Percentiles rank a stretch among this genome's conserved stretches.
phyloP scores from a whole-genome alignment of 441 rosid genomes.

The Euphorbia celastroides region DNA sequence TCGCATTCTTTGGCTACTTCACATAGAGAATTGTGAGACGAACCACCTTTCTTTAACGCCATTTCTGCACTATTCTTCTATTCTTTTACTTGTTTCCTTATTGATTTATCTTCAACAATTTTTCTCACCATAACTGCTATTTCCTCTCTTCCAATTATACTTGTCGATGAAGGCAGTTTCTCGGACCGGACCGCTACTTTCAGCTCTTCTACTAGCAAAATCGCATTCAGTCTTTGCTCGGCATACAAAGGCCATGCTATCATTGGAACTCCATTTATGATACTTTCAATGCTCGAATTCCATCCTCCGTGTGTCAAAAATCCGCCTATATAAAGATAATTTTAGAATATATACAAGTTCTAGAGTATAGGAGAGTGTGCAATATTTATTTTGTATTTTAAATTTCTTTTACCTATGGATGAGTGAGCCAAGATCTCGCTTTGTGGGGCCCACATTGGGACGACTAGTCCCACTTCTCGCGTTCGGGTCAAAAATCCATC shows the following conservation, averaged over 20 bases:
- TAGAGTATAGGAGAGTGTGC: too few relatives aligned
- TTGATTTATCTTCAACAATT: slow-evolving; percentile 19
- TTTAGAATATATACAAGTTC: not conserved
- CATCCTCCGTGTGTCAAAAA: slow-evolving; percentile 60
- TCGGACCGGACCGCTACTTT: slow-evolving; percentile 33
- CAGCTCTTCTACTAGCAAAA: slow-evolving; percentile 31
- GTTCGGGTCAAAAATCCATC: slow-evolving; percentile 20
- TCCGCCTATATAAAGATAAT: slow-evolving; percentile 20
- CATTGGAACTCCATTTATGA: slow-evolving; percentile 47
- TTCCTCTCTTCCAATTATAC: slow-evolving; percentile 28
- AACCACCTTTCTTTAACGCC: slow-evolving; percentile 22
- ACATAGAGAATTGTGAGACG: slow-evolving; percentile 27
- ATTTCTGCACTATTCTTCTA: slow-evolving; percentile 16
- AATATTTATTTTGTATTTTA: not conserved
- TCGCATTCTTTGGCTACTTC: slow-evolving; percentile 19
- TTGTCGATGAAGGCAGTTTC: slow-evolving; percentile 16
- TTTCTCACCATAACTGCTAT: slow-evolving; percentile 25
- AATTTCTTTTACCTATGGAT: slow-evolving; percentile 30
- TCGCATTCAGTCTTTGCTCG: slow-evolving; percentile 52
- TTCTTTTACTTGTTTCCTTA: slow-evolving; percentile 20
- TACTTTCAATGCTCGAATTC: slow-evolving; percentile 53
- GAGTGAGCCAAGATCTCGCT: slow-evolving; percentile 36
- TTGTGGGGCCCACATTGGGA: slow-evolving; percentile 48
- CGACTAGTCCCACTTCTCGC: slow-evolving; percentile 25
- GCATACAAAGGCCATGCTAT: slow-evolving; percentile 61